phyloP scores from a whole-genome alignment of 495 filamentous ascomycete genomes.

The Cercophora scortea region DNA sequence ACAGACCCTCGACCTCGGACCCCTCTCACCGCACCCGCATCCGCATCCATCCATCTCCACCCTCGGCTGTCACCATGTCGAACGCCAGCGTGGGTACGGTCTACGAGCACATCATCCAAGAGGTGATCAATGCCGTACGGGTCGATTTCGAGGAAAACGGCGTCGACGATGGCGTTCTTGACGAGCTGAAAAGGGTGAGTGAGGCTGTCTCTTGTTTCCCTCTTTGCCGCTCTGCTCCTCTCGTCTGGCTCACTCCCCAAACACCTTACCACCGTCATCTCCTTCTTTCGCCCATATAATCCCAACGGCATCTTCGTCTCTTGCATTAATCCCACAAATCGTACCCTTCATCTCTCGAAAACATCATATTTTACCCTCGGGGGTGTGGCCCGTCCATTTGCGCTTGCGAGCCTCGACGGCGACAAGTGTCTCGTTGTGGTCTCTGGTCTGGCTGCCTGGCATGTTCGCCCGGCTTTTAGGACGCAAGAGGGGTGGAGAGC shows the following conservation, averaged over 20 bases:
- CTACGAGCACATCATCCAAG: constrained; percentile 84
- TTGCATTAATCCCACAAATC: too few species aligned
- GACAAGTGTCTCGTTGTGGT: constrained; percentile 15
- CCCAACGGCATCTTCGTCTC: too few species aligned
- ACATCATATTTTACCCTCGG: background rate
- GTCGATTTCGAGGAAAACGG: constrained; percentile 96
- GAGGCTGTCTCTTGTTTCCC: background rate
- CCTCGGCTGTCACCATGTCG: constrained; percentile 36
- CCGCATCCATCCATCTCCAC: background rate
- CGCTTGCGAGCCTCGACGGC: background rate
- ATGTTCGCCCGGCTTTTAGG: background rate
- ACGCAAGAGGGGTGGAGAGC: constrained; percentile 33
- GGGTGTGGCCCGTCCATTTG: background rate
- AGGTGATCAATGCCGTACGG: constrained; percentile 78
- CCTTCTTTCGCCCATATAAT: too few species aligned
- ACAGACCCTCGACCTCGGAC: too few species aligned
- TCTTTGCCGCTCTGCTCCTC: background rate
- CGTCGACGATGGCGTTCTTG: constrained; percentile 74
- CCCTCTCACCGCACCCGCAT: background rate
- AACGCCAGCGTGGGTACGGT: constrained; percentile 57
- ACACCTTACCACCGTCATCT: too few species aligned
- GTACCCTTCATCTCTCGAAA: background rate
- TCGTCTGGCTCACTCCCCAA: too few species aligned
- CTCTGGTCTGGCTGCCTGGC: constrained; percentile 7
- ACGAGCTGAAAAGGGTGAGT: constrained; percentile 76